Base-by-base conservation (phyloP, 2,329 filamentous ascomycete genomes). In the Fusarium newnesense region DNA sequence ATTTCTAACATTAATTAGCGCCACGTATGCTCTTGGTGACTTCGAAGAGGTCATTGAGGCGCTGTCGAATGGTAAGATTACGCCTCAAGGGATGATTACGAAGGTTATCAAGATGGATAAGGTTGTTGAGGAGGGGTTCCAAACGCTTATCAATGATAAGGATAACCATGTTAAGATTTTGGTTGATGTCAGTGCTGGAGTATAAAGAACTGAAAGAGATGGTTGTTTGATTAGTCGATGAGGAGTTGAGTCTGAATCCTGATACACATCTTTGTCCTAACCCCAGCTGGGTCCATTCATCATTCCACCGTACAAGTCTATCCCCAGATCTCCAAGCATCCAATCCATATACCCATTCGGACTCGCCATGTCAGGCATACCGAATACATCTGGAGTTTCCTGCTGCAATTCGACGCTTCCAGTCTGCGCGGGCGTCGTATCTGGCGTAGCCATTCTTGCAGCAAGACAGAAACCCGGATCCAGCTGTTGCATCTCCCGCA, bases 101-200 rank as follows among this genome's bases (percentile, higher is more conserved):
- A 69, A 69, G 50, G 65, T 69, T 6, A 69, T 69, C 0, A 69
- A 69, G n/a, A 69, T 69, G 67, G 44, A 69, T 5, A 40, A 64
- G 44, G 59, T 69, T 19, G 67, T 69, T 7, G 67, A 69, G 3
- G 65, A 69, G 18, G 67, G 67, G 1, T 69, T 69, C 7, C 52
- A 44, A 5, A 58, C 67, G 1, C 65, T 69, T 1, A 64, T 69
- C 1, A 37, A 69, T 16, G 65, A 69, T 4, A 69, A 69, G 5
- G 65, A 69, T 5, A 69, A 69, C 2, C 67, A 69, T 15, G 67
- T 69, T 6, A 69, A 69, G 58, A 69, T 69, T 13, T 16, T 69
- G 30, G 67, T 69, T 4, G 65, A 69, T 15, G 67, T 69, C 0
- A 46, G 67, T 30, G 64, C 66, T 42, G 58, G 65, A 7, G 24